Evolutionary conservation across 805 yeast species (phyloP), one percentile per base, ranked within the genome.

Genomic region (Jamesozyma rosinii): DNA sequence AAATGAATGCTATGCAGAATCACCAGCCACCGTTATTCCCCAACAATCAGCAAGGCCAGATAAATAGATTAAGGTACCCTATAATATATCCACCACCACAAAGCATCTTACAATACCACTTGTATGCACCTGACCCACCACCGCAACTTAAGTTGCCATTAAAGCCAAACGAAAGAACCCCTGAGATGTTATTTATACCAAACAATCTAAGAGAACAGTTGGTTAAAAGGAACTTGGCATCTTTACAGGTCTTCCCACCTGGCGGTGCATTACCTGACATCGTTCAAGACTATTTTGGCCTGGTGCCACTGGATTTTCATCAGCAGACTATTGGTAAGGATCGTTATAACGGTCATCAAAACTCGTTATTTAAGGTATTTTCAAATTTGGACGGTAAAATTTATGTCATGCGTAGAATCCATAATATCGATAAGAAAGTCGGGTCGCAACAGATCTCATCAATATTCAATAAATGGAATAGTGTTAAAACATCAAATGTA

Each of bases 81-180:
- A 45, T 55, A 4, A 48, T 65, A 15, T 66, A 69, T 24, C 69
- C 72, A 24, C 71, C 68, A 36, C 53, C 69, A 6, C 63, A 62
- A 33, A 65, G 63, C 33, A 51, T 61, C 50, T 66, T 85, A 36
- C 87, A 87, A 55, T 84, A 85, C 59, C 95, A 89, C 63, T 65
- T 87, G 33, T 89, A 90, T 64, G 92, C 96, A 0, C 97, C 97
- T 2, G 74, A 77, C 26, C 90, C 96, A 9, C 86, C 89, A 2
- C 89, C 88, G 8, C 79, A 81, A 55, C 61, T 80, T 38, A 70
- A 72, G 34, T 62, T 75, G 9, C 78, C 80, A 13, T 66, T 83
- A 48, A 72, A 74, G 39, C 77, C 85, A 1, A 79, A 88, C 58
- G 89, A 88, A 63, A 74, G 87, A 35, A 77, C 77, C 27, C 75